Conservation (phyloP, 441 rosid genomes). For the Geranium incanum region DNA sequence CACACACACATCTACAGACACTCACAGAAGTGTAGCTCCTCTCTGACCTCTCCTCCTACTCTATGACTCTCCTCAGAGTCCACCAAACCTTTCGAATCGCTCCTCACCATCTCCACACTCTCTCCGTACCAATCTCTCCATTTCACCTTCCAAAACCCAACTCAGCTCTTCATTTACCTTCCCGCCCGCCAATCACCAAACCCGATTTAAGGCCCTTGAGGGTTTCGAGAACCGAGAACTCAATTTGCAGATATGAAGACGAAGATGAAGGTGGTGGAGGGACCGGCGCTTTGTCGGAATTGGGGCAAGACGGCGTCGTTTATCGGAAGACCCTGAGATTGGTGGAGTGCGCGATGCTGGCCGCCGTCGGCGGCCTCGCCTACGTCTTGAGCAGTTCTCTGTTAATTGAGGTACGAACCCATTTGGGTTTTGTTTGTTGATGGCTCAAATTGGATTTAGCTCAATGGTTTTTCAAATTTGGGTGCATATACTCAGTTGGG, state of each 20-base stretch:
- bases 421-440: neutral
- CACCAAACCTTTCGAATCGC: neutral
- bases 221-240: neutral
- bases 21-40: neutral
- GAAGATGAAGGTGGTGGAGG: neutral
- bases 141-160: neutral
- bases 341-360: conserved; percentile 6
- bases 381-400: conserved; percentile 7
- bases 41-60: neutral
- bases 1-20: neutral
- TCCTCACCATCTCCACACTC: neutral
- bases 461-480: neutral
- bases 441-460: neutral
- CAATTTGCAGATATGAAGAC: neutral
- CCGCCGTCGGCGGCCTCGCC: neutral
- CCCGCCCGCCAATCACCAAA: neutral
- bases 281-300: neutral
- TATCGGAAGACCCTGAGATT: conserved; percentile 2
- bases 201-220: neutral
- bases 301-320: neutral
- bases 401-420: neutral
- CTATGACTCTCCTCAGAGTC: conserved; percentile 1
- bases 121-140: neutral
- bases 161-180: neutral
- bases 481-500: too few species aligned